Evolutionary conservation across 257 asterid genomes (phyloP).

Genomic region (Nicotiana paniculata): DNA sequence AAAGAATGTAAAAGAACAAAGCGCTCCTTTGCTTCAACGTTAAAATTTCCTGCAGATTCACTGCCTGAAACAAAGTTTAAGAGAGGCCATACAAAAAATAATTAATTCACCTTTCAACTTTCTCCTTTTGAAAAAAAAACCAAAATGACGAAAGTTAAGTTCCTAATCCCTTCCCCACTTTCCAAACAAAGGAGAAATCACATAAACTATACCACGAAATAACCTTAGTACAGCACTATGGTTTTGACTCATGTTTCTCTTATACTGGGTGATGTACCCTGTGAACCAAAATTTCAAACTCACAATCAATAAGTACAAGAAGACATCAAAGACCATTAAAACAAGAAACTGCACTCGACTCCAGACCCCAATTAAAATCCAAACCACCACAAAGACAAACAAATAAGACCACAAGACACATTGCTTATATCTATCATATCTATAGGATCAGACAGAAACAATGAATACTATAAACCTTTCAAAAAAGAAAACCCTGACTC

Average conservation of each 20-base stretch:
- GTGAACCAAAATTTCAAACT: background rate
- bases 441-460: constrained; percentile 5
- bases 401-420: constrained; percentile 12
- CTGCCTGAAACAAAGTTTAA: background rate
- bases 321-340: background rate
- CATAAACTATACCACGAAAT: background rate
- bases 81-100: no score
- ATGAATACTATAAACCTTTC: constrained; percentile 27
- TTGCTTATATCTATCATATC: constrained; percentile 7
- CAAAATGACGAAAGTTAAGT: no score
- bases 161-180: no score
- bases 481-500: constrained; percentile 12
- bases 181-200: background rate
- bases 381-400: constrained; percentile 8
- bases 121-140: no score
- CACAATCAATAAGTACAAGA: background rate
- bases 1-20: background rate
- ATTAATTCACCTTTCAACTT: no score
- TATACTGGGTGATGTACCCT: background rate
- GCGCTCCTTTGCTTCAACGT: no score
- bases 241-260: background rate
- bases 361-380: constrained; percentile 7
- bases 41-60: background rate
- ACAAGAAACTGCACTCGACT: background rate
- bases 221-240: background rate